Evolutionary conservation across 441 rosid species (phyloP), one percentile per base, ranked within the genome.

Genomic region (Gossypium schwendimanii): DNA sequence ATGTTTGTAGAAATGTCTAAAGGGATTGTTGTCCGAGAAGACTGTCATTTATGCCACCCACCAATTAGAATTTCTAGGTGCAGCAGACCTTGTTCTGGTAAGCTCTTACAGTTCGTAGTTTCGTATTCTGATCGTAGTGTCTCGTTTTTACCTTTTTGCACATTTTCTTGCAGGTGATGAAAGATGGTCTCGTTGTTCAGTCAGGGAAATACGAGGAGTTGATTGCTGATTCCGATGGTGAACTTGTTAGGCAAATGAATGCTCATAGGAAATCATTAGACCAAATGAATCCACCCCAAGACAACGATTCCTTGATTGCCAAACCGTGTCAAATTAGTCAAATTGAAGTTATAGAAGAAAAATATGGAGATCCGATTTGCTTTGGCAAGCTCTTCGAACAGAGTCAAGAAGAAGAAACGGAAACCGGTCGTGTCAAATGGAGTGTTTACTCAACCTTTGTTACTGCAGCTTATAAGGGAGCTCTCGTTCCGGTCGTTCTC

Each of bases 21-120:
- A 66, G 80, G 81, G 82, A 53, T 83, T 86, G 44, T 76, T 90
- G 81, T 83, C 83, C 15, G 74, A 67, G 53, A 88, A 88, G 78
- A 90, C 93, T 1, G 89, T 87, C 39, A 53, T 90, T n/a, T 88
- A 85, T 74, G 81, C 84, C 2, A 90, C 92, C 2, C 95, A 90
- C 84, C 92, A 90, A 68, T 68, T 90, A 76, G 92, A 88, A 73
- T 86, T 88, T 77, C 73, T 88, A 68, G 81, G 75, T 74, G 84
- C 86, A 12, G 87, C 95, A 47, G 93, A 88, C 69, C 83, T 87
- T 72, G 88, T 90, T 75, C 76, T 90, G 69, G 95, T 87, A 77
- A 73, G 84, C 58, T 67, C 18, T 41, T 26, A 67, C 5, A n/a
- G 14, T 23, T 58, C 17, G 2, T 15, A 23, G 15, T 12, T 57